These are phyloP conservation scores for Kuraishia ogatae DNA, from an alignment of 805 yeast genomes.

Conservation along the genomic window DNA sequence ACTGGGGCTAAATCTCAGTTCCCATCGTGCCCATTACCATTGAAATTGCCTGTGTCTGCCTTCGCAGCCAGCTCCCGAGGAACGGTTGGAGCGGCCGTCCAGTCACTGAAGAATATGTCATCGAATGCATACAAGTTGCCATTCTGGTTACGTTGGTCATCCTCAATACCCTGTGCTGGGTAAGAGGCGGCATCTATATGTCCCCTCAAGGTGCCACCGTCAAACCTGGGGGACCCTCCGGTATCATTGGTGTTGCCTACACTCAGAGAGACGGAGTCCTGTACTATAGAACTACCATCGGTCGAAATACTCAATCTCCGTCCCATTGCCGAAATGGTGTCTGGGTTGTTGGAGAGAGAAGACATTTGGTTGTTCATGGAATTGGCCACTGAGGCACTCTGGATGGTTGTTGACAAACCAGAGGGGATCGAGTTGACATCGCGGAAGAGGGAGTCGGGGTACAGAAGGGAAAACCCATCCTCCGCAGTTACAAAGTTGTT, in stretches of 20 bases:
- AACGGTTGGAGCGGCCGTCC: slow-evolving; percentile 12
- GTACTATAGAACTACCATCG: neutral
- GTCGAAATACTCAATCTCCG: slow-evolving; percentile 1
- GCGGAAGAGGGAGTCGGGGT: slow-evolving; percentile 1
- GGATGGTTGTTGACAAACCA: slow-evolving; percentile 4
- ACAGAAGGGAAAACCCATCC: neutral
- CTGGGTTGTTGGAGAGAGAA: neutral
- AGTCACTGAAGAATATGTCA: slow-evolving; percentile 18
- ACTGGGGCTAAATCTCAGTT: neutral
- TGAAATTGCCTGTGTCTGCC: neutral
- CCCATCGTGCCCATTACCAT: neutral
- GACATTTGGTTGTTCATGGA: slow-evolving; percentile 2
- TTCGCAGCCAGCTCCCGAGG: neutral
- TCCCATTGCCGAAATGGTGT: neutral
- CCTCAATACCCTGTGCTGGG: neutral
- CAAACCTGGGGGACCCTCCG: neutral
- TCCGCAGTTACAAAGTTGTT: neutral
- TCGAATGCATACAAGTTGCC: slow-evolving; percentile 15
- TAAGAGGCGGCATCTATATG: neutral
- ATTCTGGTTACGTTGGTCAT: neutral
- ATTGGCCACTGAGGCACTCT: slow-evolving; percentile 1
- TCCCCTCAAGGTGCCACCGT: neutral
- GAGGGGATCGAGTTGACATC: slow-evolving; percentile 4
- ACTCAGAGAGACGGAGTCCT: neutral
- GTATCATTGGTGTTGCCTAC: neutral